phyloP scores from a whole-genome alignment of 305 asterid species.

The Fraxinus greggii region DNA sequence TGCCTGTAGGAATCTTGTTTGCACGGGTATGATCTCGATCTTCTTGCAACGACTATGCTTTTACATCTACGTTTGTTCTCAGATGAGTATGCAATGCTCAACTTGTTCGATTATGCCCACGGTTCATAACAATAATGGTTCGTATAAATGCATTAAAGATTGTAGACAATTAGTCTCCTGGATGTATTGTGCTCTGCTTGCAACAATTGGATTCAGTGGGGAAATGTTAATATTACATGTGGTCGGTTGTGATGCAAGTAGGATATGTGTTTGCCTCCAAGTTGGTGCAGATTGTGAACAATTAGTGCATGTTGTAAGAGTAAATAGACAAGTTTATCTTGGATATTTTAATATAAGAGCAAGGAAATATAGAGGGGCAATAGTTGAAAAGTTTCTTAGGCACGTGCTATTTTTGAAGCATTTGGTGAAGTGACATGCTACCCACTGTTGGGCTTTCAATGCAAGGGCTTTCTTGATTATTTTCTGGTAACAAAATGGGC shows the following conservation, averaged over 20 bases:
- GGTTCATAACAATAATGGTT: not conserved
- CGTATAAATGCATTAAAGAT: not conserved
- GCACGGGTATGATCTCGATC: slow-evolving; percentile 69
- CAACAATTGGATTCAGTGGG: not conserved
- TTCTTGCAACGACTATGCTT: slow-evolving; percentile 15
- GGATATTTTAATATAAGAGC: not conserved
- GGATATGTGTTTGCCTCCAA: not conserved
- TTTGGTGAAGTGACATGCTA: slow-evolving; percentile 4
- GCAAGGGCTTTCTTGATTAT: not conserved
- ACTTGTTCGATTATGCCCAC: not conserved
- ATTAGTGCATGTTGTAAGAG: not conserved
- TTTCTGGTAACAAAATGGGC: not conserved
- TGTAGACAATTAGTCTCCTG: not conserved
- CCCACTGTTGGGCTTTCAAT: not conserved
- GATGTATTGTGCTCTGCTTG: not conserved
- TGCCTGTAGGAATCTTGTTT: slow-evolving; percentile 98
- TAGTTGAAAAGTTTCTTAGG: not conserved
- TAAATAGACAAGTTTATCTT: not conserved
- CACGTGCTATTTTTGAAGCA: not conserved
- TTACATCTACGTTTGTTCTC: not conserved
- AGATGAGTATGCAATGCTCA: not conserved
- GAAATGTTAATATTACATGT: not conserved
- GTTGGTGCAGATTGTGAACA: not conserved
- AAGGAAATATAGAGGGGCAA: not conserved
- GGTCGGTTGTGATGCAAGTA: not conserved